These are phyloP conservation scores for Phascolomyces articulosus DNA, from an alignment of 371 early-diverging fungal genomes.

Conservation along the genomic window DNA sequence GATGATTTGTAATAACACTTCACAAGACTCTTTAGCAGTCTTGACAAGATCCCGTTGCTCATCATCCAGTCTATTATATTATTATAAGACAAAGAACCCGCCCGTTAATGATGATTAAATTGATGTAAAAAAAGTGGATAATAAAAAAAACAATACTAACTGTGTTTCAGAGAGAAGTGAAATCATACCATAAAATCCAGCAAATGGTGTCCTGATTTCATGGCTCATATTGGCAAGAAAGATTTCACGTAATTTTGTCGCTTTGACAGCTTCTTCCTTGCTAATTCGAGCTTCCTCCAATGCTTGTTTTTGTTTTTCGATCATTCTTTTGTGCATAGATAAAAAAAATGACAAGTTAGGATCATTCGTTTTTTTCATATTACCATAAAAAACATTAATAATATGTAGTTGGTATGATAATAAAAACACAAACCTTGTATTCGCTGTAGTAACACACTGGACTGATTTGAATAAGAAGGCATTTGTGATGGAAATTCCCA, in stretches of 20 bases:
- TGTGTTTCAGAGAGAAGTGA: constrained; percentile 56
- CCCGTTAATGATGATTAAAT: no score
- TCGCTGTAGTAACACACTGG: constrained; percentile 41
- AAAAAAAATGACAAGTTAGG: neutral
- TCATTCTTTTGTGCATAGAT: constrained; percentile 27
- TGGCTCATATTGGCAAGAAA: constrained; percentile 65
- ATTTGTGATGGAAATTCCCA: constrained; percentile 63
- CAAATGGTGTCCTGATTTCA: constrained; percentile 57
- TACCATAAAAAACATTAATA: neutral
- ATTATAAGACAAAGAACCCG: no score
- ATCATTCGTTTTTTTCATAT: neutral
- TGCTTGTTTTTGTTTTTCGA: constrained; percentile 48
- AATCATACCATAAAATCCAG: constrained; percentile 62
- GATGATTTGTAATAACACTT: constrained; percentile 60
- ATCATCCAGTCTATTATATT: constrained; percentile 24
- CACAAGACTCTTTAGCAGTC: constrained; percentile 62
- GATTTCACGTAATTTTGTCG: constrained; percentile 46
- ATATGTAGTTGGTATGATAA: no score
- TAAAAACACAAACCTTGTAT: constrained; percentile 20
- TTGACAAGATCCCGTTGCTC: constrained; percentile 64
- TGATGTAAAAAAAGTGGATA: no score
- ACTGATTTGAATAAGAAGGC: constrained; percentile 54
- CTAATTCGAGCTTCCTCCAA: constrained; percentile 45
- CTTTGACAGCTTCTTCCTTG: constrained; percentile 46
- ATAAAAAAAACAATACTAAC: neutral